Base-by-base conservation (phyloP, 1,139 yeast species). In the Scheffersomyces lignicola region DNA sequence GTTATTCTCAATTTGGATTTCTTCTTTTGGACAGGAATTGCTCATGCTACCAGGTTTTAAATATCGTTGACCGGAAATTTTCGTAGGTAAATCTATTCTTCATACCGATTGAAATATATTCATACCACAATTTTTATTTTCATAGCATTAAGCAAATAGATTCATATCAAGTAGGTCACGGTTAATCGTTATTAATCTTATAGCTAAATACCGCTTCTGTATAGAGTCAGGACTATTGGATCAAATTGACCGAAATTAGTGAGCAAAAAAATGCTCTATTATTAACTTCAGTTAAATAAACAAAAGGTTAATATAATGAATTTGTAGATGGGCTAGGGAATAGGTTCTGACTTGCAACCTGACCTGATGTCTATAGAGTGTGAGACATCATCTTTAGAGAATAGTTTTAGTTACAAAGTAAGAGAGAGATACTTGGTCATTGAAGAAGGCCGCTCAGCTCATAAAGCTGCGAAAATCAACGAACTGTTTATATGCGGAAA, bases 321-420 rank as follows among this genome's bases (percentile, higher is more conserved):
- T 23, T 11, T 23, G 10, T 23, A 23, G 26, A 23, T 23, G 26
- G 9, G 10, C 26, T 23, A 23, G 9, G 26, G 26, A 9, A 23
- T 23, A 23, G 26, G 26, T 23, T 23, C 26, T n/a, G 9, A 23
- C 9, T 23, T 23, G 26, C 14, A 23, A 23, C 26, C 9, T 5
- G 26, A 23, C 9, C 26, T 6, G 26, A 23, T 23, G 26, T 23
- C 26, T 23, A 14, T 23, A 23, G 26, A 23, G 9, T 23, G 10
- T 23, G 26, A 23, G 26, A 23, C 9, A 23, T 23, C 26, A 5
- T 14, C 26, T 9, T 23, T 23, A 9, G 23, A 20, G 23, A 20
- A 20, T 20, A 9, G 23, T 20, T 20, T 20, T 20, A 20, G 23
- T 20, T 20, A 23, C 9, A 23, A 8, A 20, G 23, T 20, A 20